Evolutionary conservation across 257 asterid species (phyloP), one percentile per base, ranked within the genome.

Genomic region (Solanum medicagineum): DNA sequence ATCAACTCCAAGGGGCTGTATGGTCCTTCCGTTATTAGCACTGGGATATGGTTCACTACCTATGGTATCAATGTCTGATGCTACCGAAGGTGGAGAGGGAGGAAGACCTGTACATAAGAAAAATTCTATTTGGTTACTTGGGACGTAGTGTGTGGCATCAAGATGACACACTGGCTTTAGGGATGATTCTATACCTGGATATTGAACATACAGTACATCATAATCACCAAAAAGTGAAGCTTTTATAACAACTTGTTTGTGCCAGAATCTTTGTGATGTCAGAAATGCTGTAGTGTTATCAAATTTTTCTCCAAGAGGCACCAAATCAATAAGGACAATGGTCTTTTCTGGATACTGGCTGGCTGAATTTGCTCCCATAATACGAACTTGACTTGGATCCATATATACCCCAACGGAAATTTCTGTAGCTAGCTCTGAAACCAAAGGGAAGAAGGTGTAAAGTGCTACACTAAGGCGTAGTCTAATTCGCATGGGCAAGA

Each of bases 321-420:
- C 91, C 94, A 96, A 90, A 91, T 95, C 93, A 56, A 92, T 81
- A 19, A 93, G 97, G 88, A 92, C 97, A 77, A 93, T 83, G 66
- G 97, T 93, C 90, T 95, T 96, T 84, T 92, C 97, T 10, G 98
- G 93, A 89, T 90, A 91, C 73, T 92, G 95, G 85, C 70, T 92
- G 42, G 94, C 97, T 85, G 94, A 94, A 89, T 94, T 95, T 84
- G 99, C 99, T 75, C 98, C 99, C 97, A 94, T 92, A 69, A 96
- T 93, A 40, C 96, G 98, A 74, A 96, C 98, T 92, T 95, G 98
- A 92, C 97, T 93, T 85, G 87, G 95, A 87, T 90, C 91, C 92
- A 95, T 85, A 84, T 88, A 93, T n/a, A 91, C 93, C 70, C 99
- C 98, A n/a, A 86, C 84, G 66, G 97, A 91, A 81, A 96, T 90